Evolutionary conservation across 768 basidiomycete species (phyloP).

Genomic region (Tulasnella sp.): DNA sequence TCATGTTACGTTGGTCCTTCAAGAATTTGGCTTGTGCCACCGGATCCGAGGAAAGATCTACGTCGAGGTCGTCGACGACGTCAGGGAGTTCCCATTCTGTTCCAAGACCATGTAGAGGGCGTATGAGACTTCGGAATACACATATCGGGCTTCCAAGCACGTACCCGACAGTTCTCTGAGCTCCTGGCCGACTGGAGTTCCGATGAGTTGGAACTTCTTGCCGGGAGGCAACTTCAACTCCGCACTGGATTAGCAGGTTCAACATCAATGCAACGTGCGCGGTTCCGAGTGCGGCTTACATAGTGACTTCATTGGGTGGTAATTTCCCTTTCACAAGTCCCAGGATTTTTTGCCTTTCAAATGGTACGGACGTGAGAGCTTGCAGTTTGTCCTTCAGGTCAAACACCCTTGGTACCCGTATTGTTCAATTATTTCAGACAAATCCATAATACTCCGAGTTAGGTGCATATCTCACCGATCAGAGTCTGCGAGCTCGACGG

Average conservation of each 20-base stretch:
- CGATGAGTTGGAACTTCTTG: slow-evolving; percentile 74
- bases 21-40: slow-evolving; percentile 44
- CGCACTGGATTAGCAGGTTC: background rate
- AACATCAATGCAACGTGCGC: slow-evolving; percentile 3
- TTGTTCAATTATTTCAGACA: slow-evolving; percentile 59
- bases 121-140: background rate
- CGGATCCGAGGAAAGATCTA: slow-evolving; percentile 57
- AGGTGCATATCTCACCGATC: slow-evolving; percentile 45
- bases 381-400: slow-evolving; percentile 63
- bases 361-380: slow-evolving; percentile 62
- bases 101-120: slow-evolving; percentile 22
- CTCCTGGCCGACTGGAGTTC: slow-evolving; percentile 75
- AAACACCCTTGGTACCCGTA: slow-evolving; percentile 42
- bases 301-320: slow-evolving; percentile 57
- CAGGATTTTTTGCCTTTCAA: slow-evolving; percentile 76
- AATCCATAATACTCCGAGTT: background rate
- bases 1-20: slow-evolving; percentile 67
- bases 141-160: slow-evolving; percentile 19
- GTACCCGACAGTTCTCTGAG: slow-evolving; percentile 65
- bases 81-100: slow-evolving; percentile 60
- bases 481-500: slow-evolving; percentile 58
- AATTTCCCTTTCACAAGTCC: slow-evolving; percentile 75
- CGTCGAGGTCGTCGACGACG: slow-evolving; percentile 68
- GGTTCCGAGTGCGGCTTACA: slow-evolving; percentile 30
- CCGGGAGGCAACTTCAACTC: slow-evolving; percentile 46